Evolutionary conservation across 129 eudicot species (phyloP).

Genomic region (Pulicaria dysenterica): DNA sequence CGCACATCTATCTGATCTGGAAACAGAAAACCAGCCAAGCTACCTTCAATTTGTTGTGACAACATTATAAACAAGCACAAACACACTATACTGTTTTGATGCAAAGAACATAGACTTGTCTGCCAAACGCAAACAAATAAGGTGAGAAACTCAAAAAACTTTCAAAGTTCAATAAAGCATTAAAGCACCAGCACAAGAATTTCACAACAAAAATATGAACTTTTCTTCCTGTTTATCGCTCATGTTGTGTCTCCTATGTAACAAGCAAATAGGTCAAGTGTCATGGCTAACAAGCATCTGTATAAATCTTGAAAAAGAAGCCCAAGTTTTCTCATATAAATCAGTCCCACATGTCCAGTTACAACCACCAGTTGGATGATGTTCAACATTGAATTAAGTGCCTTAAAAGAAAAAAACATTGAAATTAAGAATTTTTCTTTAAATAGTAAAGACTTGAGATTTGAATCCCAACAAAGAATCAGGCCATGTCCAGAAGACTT

Average conservation of each 20-base stretch:
- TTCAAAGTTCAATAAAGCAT: no score
- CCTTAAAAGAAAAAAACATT: no score
- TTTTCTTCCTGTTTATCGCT: no score
- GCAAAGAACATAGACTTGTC: no score
- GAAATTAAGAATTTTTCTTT: neutral
- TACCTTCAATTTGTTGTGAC: no score
- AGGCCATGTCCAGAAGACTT: neutral
- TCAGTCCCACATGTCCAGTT: slow-evolving; percentile 8
- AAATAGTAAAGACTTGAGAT: neutral
- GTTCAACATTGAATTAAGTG: neutral
- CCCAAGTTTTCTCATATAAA: neutral
- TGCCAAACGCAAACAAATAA: no score
- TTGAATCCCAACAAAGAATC: slow-evolving; percentile 11
- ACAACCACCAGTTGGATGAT: neutral
- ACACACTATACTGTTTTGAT: neutral
- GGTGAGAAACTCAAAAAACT: no score
- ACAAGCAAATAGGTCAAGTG: neutral
- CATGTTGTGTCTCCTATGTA: neutral
- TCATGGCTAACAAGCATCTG: neutral
- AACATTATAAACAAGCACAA: neutral
- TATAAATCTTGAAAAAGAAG: neutral
- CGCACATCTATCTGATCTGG: neutral
- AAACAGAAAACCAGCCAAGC: neutral
- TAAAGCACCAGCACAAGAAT: no score
- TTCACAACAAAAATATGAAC: no score